Percentiles rank a stretch among this genome's conserved stretches.
phyloP scores from a whole-genome alignment of 139 green algal genomes.

The Haematococcus lacustris region DNA sequence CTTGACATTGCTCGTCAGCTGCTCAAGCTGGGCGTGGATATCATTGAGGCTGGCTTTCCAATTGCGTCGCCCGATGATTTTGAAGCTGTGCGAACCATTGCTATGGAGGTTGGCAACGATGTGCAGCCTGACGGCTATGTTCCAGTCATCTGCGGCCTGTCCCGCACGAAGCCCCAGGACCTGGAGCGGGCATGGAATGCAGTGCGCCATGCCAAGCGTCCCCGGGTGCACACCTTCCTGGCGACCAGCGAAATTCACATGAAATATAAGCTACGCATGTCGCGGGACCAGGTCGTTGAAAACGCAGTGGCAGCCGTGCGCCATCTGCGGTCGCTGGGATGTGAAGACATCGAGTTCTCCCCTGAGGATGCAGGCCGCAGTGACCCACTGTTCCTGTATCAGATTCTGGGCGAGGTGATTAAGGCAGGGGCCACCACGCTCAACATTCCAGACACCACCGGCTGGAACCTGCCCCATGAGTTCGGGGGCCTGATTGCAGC shows the following conservation, averaged over 20 bases:
- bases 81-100: conserved; percentile 86
- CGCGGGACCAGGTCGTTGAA: conserved; percentile 79
- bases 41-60: conserved; percentile 98
- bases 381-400: conserved; percentile 89
- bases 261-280: conserved; percentile 90
- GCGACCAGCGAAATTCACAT: conserved; percentile 96
- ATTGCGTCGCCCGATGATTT: conserved; percentile 96
- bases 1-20: conserved; percentile 93
- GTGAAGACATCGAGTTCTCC: conserved; percentile 95
- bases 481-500: conserved; percentile 84
- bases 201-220: conserved; percentile 75
- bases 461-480: conserved; percentile 91
- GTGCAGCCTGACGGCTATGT: conserved; percentile 85
- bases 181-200: conserved; percentile 85
- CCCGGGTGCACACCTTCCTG: conserved; percentile 96
- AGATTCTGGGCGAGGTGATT: conserved; percentile 70
- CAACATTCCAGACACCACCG: conserved; percentile 86
- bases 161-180: conserved; percentile 68
- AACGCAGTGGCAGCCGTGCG: conserved; percentile 83
- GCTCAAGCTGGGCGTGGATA: conserved; percentile 93
- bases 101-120: conserved; percentile 79
- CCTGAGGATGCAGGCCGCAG: conserved; percentile 90
- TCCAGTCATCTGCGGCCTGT: conserved; percentile 97
- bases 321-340: conserved; percentile 80
- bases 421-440: conserved; percentile 94